Base-by-base conservation (phyloP, 2,329 filamentous ascomycete species). In the Ceratocystis huliohia region DNA sequence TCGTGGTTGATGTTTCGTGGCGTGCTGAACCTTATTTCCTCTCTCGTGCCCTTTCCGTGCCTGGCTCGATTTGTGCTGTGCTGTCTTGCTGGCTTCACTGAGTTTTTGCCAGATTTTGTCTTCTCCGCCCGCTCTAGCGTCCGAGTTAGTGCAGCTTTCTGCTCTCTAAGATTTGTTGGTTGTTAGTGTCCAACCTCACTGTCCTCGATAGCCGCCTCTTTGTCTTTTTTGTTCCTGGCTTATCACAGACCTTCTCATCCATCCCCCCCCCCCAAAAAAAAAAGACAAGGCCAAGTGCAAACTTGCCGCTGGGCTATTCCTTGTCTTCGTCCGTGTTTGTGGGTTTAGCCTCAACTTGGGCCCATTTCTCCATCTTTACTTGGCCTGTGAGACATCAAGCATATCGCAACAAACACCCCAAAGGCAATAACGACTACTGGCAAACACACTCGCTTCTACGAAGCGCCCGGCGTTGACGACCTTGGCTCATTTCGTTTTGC, bases 261-360 rank as follows among this genome's bases (percentile, higher is more conserved):
- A 4, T 2, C 20, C 25, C 20, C 48, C 3, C 7, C 20, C 25
- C 20, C 10, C n/a, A 25, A 13, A 30, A 5, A 61, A 7, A 8
- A 22, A 53, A 22, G 15, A 6, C 25, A 33, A 59, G 28, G 28
- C 56, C 56, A 59, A 33, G 15, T 30, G 25, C 56, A 41, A 59
- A 59, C 56, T 59, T 59, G 56, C 56, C 56, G 56, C 28, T 17
- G 56, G 56, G 28, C 56, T 59, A 17, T 59, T 59, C 56, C 56
- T 59, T 59, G 56, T 59, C 56, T 37, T 59, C 28, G 28, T 59
- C 56, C 28, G 56, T 59, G 56, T 59, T 59, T 59, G 25, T 59
- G 28, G 56, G 56, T 59, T 30, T 33, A 30, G 56, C 56, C 56
- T 59, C 5, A 33, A 59, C 56, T 33, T 59, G 25, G 25, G 17